Evolutionary conservation across 805 yeast species (phyloP), one percentile per base, ranked within the genome.

Genomic region (Saccharomycopsis sp.): DNA sequence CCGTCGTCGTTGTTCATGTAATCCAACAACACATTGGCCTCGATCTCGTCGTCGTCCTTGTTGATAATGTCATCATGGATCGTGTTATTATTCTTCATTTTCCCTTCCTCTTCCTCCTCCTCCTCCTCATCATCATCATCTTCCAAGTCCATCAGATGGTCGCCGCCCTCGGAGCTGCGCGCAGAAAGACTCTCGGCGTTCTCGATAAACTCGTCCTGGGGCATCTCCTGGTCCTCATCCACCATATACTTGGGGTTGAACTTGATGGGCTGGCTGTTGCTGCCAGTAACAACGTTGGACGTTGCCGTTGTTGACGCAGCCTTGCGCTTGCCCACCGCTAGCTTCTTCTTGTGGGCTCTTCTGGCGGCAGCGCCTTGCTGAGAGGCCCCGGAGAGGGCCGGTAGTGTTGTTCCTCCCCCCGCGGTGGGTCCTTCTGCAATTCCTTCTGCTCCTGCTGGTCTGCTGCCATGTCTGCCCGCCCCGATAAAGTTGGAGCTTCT

Each of bases 11-110:
- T 35, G 17, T 34, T 37, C 34, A 46, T 46, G 23, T 46, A 46
- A 33, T 46, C 47, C 18, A 46, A 34, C 27, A 46, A 37, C 12
- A 36, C 46, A 38, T 46, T 46, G 3, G 49, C 49, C 21, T 46
- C 49, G 30, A 46, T 36, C 30, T 46, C 49, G 8, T 46, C 49
- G 23, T 46, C 49, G 15, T 46, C 44, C 22, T 46, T 46, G 27
- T 46, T 46, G 23, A 46, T 46, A 19, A 46, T 39, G 32, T 46
- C 49, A 35, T 41, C 46, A 33, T 46, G 49, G 22, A 46, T 46
- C n/a, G 42, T 43, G 30, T 46, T 46, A 23, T 43, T 39, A 36
- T 39, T 32, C n/a, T 9, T 23, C 17, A 7, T 6, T 9, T 39
- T 38, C 13, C 6, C 32, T 21, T 39, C 37, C 10, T 26, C 39